Evolutionary conservation across 2,329 filamentous ascomycete species (phyloP).

Genomic region (Macrophomina tecta): DNA sequence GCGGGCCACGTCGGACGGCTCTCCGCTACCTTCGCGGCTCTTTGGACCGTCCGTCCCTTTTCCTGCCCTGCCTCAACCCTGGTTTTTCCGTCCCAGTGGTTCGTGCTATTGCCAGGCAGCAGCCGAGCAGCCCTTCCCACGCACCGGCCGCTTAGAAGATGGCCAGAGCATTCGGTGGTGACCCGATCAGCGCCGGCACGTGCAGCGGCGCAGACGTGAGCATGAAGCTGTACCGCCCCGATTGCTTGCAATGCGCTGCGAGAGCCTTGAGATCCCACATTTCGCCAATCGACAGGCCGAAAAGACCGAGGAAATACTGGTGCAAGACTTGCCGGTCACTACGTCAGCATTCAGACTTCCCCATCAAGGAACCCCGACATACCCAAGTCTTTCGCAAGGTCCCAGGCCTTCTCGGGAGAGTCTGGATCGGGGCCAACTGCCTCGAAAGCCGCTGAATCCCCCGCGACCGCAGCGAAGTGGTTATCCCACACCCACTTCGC

Average conservation of each 20-base stretch:
- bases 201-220: slow-evolving; percentile 53
- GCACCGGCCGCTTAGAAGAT: slow-evolving; percentile 36
- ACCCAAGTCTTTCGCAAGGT: neutral
- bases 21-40: too few relatives aligned
- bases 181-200: slow-evolving; percentile 45
- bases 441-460: slow-evolving; percentile 44
- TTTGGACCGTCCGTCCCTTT: too few relatives aligned
- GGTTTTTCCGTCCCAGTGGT: too few relatives aligned
- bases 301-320: slow-evolving; percentile 43
- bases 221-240: slow-evolving; percentile 52
- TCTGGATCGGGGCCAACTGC: slow-evolving; percentile 34
- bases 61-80: too few relatives aligned
- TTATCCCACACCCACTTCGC: slow-evolving; percentile 36
- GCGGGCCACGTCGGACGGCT: too few relatives aligned
- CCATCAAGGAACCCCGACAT: neutral
- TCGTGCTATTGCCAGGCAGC: too few relatives aligned
- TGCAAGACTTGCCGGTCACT: slow-evolving; percentile 40
- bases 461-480: slow-evolving; percentile 44
- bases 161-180: slow-evolving; percentile 42
- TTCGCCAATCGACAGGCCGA: slow-evolving; percentile 54
- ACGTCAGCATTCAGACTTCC: slow-evolving; percentile 27
- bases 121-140: too few relatives aligned
- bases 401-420: neutral
- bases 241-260: slow-evolving; percentile 44
- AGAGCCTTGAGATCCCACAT: slow-evolving; percentile 53